phyloP scores from a whole-genome alignment of 2,329 filamentous ascomycete species.

The Cadophora luteo-olivacea region DNA sequence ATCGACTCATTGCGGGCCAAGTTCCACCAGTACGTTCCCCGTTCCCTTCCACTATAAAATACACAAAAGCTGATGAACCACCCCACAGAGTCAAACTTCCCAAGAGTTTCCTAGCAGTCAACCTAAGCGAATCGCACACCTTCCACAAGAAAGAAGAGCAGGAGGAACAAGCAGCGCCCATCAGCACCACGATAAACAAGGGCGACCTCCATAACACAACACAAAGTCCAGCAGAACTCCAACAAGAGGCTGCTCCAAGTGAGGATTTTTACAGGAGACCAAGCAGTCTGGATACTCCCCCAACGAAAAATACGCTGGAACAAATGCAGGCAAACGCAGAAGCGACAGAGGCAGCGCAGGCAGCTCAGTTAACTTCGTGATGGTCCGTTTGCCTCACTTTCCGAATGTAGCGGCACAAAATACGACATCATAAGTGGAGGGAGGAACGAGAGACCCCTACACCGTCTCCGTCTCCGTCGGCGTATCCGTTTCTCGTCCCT shows the following conservation, averaged over 20 bases:
- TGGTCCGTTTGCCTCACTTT: background rate
- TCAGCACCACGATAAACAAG: background rate
- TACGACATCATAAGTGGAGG: background rate
- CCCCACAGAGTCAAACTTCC: conserved; percentile 45
- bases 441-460: background rate
- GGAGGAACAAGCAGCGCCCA: background rate
- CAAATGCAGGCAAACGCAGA: background rate
- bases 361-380: background rate
- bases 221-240: conserved; percentile 1
- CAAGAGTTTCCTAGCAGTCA: conserved; percentile 47
- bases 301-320: background rate
- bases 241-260: background rate
- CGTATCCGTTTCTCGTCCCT: too few relatives aligned
- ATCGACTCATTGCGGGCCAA: conserved; percentile 94
- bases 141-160: conserved; percentile 45
- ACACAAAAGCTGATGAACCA: conserved; percentile 22
- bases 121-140: conserved; percentile 45
- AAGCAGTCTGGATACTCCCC: conserved; percentile 12
- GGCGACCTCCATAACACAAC: background rate
- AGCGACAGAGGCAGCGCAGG: background rate
- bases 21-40: conserved; percentile 79
- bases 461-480: background rate
- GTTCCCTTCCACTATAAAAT: background rate
- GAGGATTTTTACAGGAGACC: conserved; percentile 12
- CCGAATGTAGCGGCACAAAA: too few relatives aligned